These are phyloP conservation scores for Besnoitia besnoiti DNA, from an alignment of 169 alveolate species.

Conservation along the genomic window DNA sequence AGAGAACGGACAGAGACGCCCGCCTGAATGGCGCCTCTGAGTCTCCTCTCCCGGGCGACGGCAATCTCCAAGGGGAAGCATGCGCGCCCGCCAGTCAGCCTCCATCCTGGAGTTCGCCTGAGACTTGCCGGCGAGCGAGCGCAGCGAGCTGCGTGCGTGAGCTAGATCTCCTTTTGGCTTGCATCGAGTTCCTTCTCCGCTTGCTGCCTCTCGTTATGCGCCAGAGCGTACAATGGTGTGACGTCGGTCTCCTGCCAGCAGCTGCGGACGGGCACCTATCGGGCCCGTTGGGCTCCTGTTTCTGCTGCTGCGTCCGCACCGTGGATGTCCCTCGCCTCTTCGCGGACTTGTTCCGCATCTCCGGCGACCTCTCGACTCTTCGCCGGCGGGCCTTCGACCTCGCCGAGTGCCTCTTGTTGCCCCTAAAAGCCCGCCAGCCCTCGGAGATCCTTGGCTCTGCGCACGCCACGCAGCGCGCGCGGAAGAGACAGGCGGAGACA, in stretches of 20 bases:
- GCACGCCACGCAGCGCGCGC: too few relatives aligned
- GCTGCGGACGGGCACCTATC: neutral
- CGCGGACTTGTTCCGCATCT: neutral
- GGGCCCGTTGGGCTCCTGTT: neutral
- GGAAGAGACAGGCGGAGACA: too few relatives aligned
- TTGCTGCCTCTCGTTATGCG: neutral
- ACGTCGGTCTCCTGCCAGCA: neutral
- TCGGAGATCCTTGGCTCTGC: too few relatives aligned
- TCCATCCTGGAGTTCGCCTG: too few relatives aligned
- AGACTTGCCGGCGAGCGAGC: neutral
- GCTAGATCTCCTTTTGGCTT: neutral
- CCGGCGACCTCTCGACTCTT: slow-evolving; percentile 2
- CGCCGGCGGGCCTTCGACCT: slow-evolving; percentile 33
- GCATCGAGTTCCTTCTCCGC: slow-evolving; percentile 22
- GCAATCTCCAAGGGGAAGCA: neutral
- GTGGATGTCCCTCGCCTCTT: slow-evolving; percentile 10
- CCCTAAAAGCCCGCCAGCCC: too few relatives aligned
- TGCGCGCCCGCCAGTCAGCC: too few relatives aligned
- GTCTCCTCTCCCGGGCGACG: neutral
- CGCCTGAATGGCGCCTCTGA: neutral
- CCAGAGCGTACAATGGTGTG: neutral
- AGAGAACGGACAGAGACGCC: neutral
- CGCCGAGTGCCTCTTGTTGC: neutral
- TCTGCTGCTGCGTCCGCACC: neutral
- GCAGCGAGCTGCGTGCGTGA: neutral